Conservation (phyloP, 805 yeast species). For the Wickerhamiella slavikovae region DNA sequence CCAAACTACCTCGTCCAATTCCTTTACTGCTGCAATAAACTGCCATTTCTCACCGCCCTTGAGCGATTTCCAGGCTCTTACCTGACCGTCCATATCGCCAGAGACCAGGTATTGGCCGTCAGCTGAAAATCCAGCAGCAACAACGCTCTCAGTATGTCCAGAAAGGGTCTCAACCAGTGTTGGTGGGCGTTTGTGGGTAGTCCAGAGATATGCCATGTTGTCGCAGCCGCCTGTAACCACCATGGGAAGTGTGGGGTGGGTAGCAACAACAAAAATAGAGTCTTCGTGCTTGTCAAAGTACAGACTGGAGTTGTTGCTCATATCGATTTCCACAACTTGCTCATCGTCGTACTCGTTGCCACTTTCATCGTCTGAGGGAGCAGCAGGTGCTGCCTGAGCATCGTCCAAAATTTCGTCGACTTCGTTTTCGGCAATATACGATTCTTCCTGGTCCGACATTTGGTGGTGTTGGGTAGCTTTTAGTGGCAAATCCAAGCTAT, state of each 20-base stretch:
- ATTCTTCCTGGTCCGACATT: slow-evolving; percentile 16
- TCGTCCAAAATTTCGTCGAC: slow-evolving; percentile 21
- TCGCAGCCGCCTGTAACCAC: slow-evolving; percentile 95
- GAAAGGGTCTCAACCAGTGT: slow-evolving; percentile 51
- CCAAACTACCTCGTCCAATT: slow-evolving; percentile 83
- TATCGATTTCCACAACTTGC: slow-evolving; percentile 34
- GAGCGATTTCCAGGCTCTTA: slow-evolving; percentile 47
- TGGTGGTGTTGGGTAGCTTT: too few relatives aligned
- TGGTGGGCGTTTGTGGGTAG: slow-evolving; percentile 60
- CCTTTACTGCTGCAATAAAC: slow-evolving; percentile 47
- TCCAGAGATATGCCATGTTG: slow-evolving; percentile 76
- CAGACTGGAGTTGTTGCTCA: slow-evolving; percentile 77
- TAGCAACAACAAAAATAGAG: slow-evolving; percentile 61
- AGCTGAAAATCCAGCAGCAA: slow-evolving; percentile 60
- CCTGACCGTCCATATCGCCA: slow-evolving; percentile 87
- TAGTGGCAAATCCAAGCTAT: not conserved
- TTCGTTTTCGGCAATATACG: slow-evolving; percentile 11
- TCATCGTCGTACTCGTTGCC: slow-evolving; percentile 20
- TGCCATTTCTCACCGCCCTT: slow-evolving; percentile 76
- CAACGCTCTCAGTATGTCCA: slow-evolving; percentile 78
- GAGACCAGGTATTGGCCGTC: slow-evolving; percentile 70
- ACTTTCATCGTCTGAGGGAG: slow-evolving; percentile 12
- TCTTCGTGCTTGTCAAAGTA: slow-evolving; percentile 84
- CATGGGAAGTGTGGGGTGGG: slow-evolving; percentile 66
- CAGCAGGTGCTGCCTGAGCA: slow-evolving; percentile 22